Evolutionary conservation across 2,329 filamentous ascomycete genomes (phyloP), one percentile per base, ranked within the genome.

Genomic region (Penicillium fuscoglaucum): DNA sequence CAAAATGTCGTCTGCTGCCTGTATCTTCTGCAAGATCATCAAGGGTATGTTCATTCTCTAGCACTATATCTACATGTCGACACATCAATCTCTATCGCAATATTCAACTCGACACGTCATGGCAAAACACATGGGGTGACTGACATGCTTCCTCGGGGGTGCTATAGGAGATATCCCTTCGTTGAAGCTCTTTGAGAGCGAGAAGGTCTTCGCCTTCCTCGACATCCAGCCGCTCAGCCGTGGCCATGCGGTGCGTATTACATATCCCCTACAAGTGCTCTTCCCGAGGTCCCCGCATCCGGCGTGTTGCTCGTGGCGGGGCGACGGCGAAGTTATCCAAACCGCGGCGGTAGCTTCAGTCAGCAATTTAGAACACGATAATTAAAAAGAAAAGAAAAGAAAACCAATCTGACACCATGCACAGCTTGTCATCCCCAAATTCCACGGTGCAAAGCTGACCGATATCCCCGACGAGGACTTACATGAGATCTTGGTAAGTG

Each of bases 11-110:
- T 68, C 74, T 40, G 83, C 88, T 54, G 82, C 88, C 63, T 99
- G 95, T 76, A 91, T 98, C 73, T 99, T 99, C 82, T 99, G 95
- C 84, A 96, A 91, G 78, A 98, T 99, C 74, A 89, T 99, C 81
- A 96, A 96, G 84, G 93, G 93, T 85, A 76, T 53, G 68, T 57
- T 6, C 29, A 35, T n/a, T 17, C 1, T n/a, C 15, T 21, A 37
- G 19, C 8, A 47, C 3, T 8, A 21, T 15, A 17, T 35, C 31
- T 15, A 33, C 15, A 31, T 24, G n/a, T n/a, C 29, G 28, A 37
- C 7, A 13, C 12, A 17, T 33, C 12, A 15, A 33, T n/a, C 8
- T 35, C n/a, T 35, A 24, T 45, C 15, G 21, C 26, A 24, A 15
- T 33, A 17, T 35, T 17, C 19, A n/a, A 21, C 4, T 33, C 29